A percentile compares a stretch with the other conserved stretches of the same genome.
These are phyloP conservation scores for Psilocybe tampanensis DNA, from an alignment of 768 basidiomycete species.

Conservation along the genomic window DNA sequence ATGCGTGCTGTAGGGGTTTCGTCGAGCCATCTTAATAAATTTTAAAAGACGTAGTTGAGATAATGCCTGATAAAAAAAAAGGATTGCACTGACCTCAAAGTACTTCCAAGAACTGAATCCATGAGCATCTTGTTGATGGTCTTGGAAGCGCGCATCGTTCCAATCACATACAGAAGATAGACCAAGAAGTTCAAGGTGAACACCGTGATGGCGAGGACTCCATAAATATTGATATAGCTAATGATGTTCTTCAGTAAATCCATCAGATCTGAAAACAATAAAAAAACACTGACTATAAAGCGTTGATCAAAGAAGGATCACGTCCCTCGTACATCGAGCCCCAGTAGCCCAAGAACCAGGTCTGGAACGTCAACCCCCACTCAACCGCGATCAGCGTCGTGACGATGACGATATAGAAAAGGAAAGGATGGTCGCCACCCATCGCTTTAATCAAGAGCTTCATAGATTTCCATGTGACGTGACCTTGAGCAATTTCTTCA, in stretches of 20 bases:
- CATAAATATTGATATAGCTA: slow-evolving; percentile 38
- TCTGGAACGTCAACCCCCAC: slow-evolving; percentile 29
- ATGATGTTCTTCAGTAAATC: not conserved
- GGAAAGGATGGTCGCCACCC: slow-evolving; percentile 33
- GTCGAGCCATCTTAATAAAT: slow-evolving; percentile 32
- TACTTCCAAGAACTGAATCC: slow-evolving; percentile 18
- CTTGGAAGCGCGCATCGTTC: slow-evolving; percentile 8
- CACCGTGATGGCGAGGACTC: slow-evolving; percentile 9
- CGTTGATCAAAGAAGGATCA: slow-evolving; percentile 31
- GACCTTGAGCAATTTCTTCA: slow-evolving; percentile 56
- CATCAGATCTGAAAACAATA: not conserved
- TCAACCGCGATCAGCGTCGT: slow-evolving; percentile 21
- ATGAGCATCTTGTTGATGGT: slow-evolving; percentile 8
- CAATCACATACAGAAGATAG: slow-evolving; percentile 2
- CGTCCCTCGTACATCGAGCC: slow-evolving; percentile 40
- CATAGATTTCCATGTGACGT: slow-evolving; percentile 27
- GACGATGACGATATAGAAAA: slow-evolving; percentile 29
- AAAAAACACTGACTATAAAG: slow-evolving; percentile 33
- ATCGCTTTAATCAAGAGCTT: slow-evolving; percentile 37
- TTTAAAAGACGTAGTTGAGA: not conserved
- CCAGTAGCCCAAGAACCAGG: slow-evolving; percentile 49
- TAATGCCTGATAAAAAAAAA: slow-evolving; percentile 15
- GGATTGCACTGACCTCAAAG: slow-evolving; percentile 8
- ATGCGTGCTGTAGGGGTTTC: slow-evolving; percentile 16
- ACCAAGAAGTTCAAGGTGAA: not conserved